Conservation (phyloP, 2,329 filamentous ascomycete genomes). For the Aureobasidium sp. region DNA sequence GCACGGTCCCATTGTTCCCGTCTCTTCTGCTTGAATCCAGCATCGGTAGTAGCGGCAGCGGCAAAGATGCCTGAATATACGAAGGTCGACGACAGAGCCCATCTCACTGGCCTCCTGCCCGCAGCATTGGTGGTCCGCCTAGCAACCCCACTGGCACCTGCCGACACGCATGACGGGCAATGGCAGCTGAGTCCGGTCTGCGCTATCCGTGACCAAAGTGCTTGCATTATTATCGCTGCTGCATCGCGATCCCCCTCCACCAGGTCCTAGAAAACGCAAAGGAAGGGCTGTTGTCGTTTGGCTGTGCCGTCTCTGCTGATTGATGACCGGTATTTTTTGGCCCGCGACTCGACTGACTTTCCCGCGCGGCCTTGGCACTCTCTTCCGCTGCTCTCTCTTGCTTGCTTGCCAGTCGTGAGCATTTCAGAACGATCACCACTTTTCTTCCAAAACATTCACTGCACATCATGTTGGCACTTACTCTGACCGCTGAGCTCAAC, state of each 20-base stretch:
- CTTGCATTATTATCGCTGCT: slow-evolving; percentile 50
- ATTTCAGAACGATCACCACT: background rate
- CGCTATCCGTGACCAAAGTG: slow-evolving; percentile 60
- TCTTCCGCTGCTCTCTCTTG: background rate
- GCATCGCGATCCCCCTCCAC: slow-evolving; percentile 5
- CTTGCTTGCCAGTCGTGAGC: background rate
- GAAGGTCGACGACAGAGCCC: slow-evolving; percentile 50
- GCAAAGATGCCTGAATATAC: slow-evolving; percentile 63
- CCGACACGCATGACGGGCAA: slow-evolving; percentile 55
- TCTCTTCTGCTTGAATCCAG: slow-evolving; percentile 50
- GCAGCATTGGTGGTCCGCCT: slow-evolving; percentile 46
- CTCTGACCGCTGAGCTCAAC: slow-evolving; percentile 60
- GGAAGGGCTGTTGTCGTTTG: background rate
- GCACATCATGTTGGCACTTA: slow-evolving; percentile 56
- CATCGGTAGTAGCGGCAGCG: slow-evolving; percentile 57
- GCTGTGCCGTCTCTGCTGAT: background rate
- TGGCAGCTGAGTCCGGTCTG: slow-evolving; percentile 55
- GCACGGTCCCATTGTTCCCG: slow-evolving; percentile 55
- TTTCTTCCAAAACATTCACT: background rate
- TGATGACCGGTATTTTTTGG: background rate
- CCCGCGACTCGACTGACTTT: background rate
- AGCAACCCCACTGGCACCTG: slow-evolving; percentile 36
- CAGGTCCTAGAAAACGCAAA: background rate
- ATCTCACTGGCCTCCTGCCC: slow-evolving; percentile 44
- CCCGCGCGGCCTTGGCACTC: slow-evolving; percentile 10